Conservation (phyloP, 2,329 filamentous ascomycete genomes). For the Parasarocladium wereldwijsianum region DNA sequence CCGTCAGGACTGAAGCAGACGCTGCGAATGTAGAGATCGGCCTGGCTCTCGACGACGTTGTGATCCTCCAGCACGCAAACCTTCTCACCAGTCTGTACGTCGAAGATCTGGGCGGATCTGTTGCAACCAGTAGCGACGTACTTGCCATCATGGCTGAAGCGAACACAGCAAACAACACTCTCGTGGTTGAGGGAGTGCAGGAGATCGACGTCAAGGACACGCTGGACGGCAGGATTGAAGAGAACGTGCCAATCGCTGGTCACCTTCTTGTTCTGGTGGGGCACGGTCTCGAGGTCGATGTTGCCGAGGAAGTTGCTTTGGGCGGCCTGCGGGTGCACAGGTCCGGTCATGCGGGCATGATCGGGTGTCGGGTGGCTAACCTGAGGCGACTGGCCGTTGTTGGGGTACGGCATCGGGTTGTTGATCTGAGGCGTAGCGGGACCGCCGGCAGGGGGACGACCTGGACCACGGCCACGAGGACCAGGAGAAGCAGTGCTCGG, state of each 20-base stretch:
- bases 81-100: conserved; percentile 74
- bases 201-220: conserved; percentile 82
- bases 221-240: conserved; percentile 85
- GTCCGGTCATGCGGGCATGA: conserved; percentile 40
- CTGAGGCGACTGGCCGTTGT: conserved; percentile 70
- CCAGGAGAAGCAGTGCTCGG: conserved; percentile 79
- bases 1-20: conserved; percentile 98
- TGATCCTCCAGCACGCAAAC: conserved; percentile 85
- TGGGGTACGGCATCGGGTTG: conserved; percentile 73
- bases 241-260: conserved; percentile 91
- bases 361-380: conserved; percentile 72
- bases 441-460: conserved; percentile 44
- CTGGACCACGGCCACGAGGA: conserved; percentile 50
- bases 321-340: conserved; percentile 31
- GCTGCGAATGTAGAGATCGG: conserved; percentile 91
- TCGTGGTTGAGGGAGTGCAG: conserved; percentile 88
- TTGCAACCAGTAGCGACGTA: conserved; percentile 97
- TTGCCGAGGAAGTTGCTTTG: conserved; percentile 60
- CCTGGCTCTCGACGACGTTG: conserved; percentile 54
- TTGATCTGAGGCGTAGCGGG: conserved; percentile 88
- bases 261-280: conserved; percentile 76
- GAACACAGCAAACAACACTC: conserved; percentile 94
- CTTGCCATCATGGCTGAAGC: conserved; percentile 91
- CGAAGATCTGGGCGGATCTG: conserved; percentile 97
- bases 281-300: conserved; percentile 72